These are phyloP conservation scores for Alternaria longipes DNA, from an alignment of 2,329 filamentous ascomycete genomes.

Conservation along the genomic window DNA sequence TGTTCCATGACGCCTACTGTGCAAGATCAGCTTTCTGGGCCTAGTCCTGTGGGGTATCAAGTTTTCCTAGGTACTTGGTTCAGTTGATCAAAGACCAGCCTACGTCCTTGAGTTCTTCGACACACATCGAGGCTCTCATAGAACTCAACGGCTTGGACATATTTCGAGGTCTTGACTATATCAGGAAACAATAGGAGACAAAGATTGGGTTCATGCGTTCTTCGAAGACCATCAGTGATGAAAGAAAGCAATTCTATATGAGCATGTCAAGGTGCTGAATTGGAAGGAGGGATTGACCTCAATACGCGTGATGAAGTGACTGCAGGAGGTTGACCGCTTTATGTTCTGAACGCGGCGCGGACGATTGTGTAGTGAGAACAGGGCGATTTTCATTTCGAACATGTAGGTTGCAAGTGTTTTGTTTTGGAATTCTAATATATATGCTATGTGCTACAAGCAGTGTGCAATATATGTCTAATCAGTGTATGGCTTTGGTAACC, in stretches of 20 bases:
- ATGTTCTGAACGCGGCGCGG: not conserved
- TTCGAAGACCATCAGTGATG: not conserved
- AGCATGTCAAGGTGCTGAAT: not conserved
- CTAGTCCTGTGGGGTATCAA: not conserved
- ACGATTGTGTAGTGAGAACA: not conserved
- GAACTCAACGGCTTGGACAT: not conserved
- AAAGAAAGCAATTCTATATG: not conserved
- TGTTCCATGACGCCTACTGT: not conserved
- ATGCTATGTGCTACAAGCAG: not conserved
- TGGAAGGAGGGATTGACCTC: not conserved
- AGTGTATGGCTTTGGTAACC: not conserved
- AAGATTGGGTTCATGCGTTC: not conserved
- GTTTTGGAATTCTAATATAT: no score
- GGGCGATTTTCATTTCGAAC: not conserved
- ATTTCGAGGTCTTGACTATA: not conserved
- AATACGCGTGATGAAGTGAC: not conserved
- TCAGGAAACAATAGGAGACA: not conserved
- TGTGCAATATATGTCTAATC: not conserved
- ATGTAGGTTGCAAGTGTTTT: not conserved
- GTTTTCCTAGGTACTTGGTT: no score
- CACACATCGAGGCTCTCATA: not conserved
- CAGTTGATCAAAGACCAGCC: not conserved
- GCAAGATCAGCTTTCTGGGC: not conserved
- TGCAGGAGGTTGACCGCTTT: not conserved
- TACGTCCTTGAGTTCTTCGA: not conserved